phyloP scores from a whole-genome alignment of 176 grass and related monocot genomes.

The Alopecurus myosuroides region DNA sequence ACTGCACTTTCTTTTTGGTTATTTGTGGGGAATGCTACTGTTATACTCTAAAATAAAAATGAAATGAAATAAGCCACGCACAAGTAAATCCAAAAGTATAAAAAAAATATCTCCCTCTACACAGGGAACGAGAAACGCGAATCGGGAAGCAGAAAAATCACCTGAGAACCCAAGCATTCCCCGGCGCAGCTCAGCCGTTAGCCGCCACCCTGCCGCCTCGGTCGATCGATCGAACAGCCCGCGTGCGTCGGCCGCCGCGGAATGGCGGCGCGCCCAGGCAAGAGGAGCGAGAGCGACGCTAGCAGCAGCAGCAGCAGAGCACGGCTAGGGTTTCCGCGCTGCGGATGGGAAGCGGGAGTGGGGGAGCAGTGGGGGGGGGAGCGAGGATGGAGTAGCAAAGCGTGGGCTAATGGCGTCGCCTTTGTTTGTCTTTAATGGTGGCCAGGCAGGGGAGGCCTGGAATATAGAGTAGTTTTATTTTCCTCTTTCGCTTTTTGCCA shows the following conservation, averaged over 20 bases:
- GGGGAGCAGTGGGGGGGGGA: background rate
- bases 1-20: too few species aligned
- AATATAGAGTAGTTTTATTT: conserved; percentile 15
- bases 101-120: too few species aligned
- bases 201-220: background rate
- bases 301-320: background rate
- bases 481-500: conserved; percentile 22
- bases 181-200: background rate
- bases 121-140: background rate
- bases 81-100: background rate
- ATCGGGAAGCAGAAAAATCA: background rate
- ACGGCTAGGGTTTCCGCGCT: conserved; percentile 35
- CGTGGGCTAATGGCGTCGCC: conserved; percentile 34
- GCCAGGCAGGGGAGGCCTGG: conserved; percentile 19
- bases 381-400: background rate
- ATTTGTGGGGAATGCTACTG: too few species aligned
- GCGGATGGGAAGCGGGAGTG: background rate
- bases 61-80: too few species aligned
- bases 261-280: background rate
- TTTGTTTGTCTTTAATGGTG: conserved; percentile 65
- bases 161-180: background rate
- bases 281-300: background rate
- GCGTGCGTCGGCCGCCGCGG: background rate
- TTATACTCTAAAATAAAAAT: background rate
- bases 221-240: background rate